These are phyloP conservation scores for Vitis hybrid DNA, from an alignment of 177 flowering plant genomes.

Conservation along the genomic window DNA sequence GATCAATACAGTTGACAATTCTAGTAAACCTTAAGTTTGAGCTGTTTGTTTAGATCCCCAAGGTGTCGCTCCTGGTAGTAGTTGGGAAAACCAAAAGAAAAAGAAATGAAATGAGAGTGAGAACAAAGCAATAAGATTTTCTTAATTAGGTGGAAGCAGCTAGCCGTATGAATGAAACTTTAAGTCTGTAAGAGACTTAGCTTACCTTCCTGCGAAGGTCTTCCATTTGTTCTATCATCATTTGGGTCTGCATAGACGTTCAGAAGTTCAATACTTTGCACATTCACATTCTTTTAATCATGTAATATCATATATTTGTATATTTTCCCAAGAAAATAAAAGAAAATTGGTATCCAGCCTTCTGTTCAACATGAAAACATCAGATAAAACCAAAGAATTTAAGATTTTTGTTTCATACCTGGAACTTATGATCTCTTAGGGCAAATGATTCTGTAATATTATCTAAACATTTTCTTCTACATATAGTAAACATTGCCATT, in stretches of 20 bases:
- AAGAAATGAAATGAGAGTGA: neutral
- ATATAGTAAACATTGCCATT: too few species aligned
- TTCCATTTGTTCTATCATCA: slow-evolving; percentile 85
- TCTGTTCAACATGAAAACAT: neutral
- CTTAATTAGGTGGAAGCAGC: neutral
- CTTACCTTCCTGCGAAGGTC: slow-evolving; percentile 75
- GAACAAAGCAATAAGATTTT: neutral
- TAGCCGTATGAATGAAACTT: neutral
- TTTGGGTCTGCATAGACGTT: slow-evolving; percentile 52
- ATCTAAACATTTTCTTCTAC: too few species aligned
- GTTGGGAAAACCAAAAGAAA: neutral
- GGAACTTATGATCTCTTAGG: too few species aligned
- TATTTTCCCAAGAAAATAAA: neutral
- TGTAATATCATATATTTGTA: too few species aligned
- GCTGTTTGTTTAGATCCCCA: slow-evolving; percentile 83
- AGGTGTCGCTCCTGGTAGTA: slow-evolving; percentile 76
- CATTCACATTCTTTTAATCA: neutral
- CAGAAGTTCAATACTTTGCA: neutral
- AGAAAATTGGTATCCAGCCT: neutral
- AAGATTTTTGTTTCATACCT: too few species aligned
- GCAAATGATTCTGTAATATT: too few species aligned
- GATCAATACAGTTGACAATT: slow-evolving; percentile 8
- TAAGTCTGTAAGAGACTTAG: neutral
- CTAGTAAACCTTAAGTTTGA: slow-evolving; percentile 58
- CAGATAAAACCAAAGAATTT: neutral